These are phyloP conservation scores for Flammula alnicola DNA, from an alignment of 1,284 basidiomycete genomes.

Conservation along the genomic window DNA sequence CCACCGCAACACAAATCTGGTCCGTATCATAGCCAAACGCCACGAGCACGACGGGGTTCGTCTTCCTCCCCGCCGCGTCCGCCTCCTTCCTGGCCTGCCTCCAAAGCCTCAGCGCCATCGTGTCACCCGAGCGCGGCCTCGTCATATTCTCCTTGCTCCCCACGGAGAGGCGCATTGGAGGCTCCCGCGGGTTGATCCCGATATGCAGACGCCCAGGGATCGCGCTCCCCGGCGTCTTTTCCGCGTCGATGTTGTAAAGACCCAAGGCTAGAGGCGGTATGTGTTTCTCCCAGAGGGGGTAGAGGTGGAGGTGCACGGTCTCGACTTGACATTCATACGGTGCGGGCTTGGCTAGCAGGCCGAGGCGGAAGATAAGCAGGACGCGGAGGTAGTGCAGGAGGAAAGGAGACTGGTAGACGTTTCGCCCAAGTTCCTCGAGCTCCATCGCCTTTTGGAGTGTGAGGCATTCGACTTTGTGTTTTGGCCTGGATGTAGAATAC, in stretches of 20 bases:
- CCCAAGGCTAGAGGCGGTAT: background rate
- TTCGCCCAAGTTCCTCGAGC: constrained; percentile 4
- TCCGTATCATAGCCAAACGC: constrained; percentile 11
- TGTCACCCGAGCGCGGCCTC: background rate
- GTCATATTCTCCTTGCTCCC: no score
- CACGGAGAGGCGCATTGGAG: constrained; percentile 6
- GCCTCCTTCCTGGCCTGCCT: constrained; percentile 9
- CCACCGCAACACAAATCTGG: constrained; percentile 1
- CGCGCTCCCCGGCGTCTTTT: constrained; percentile 6
- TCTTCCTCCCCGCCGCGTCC: background rate
- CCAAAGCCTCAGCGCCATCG: constrained; percentile 1
- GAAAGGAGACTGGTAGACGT: constrained; percentile 2
- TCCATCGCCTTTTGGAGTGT: background rate
- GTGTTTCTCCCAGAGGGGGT: background rate
- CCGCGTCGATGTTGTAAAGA: background rate
- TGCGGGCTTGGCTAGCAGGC: background rate
- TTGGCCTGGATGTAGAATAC: constrained; percentile 3
- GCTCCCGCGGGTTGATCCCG: constrained; percentile 6
- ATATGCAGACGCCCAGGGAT: constrained; percentile 10
- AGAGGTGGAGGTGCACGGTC: constrained; percentile 12
- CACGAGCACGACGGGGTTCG: constrained; percentile 12
- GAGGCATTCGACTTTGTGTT: constrained; percentile 9
- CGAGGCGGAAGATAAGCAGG: constrained; percentile 9
- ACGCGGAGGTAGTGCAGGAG: constrained; percentile 11
- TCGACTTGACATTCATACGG: background rate